phyloP scores from a whole-genome alignment of 2,329 filamentous ascomycete species.

The Trichoderma gracile region DNA sequence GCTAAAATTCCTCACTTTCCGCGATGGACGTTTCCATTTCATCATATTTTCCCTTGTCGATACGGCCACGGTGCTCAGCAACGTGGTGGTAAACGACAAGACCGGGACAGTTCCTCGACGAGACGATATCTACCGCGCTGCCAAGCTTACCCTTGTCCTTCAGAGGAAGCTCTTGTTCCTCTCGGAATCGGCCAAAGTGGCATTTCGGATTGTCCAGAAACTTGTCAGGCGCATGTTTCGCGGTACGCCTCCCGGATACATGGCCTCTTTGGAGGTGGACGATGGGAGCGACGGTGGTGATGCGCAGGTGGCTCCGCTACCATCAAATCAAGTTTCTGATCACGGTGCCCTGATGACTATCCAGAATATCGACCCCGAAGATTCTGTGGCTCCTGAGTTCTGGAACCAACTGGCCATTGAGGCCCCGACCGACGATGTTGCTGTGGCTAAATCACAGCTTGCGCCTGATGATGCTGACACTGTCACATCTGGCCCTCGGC shows the following conservation, averaged over 20 bases:
- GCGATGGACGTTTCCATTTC: conserved; percentile 52
- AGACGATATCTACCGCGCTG: conserved; percentile 42
- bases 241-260: neutral
- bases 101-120: conserved; percentile 42
- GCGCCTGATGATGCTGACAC: neutral
- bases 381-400: neutral
- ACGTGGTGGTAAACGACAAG: conserved; percentile 51
- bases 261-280: neutral
- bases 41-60: conserved; percentile 55
- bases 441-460: neutral
- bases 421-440: neutral
- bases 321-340: neutral
- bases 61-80: conserved; percentile 51
- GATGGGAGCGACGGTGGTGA: neutral
- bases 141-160: conserved; percentile 39
- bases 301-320: too few relatives aligned
- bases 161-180: conserved; percentile 37
- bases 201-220: conserved; percentile 38
- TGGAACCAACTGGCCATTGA: neutral
- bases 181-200: conserved; percentile 40
- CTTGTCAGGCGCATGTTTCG: conserved; percentile 25
- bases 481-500: neutral
- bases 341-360: neutral
- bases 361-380: neutral
- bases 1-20: conserved; percentile 46